A percentile compares a stretch with the other conserved stretches of the same genome.
These are phyloP conservation scores for Podochytrium sp. DNA, from an alignment of 192 early-diverging fungal species.

Conservation along the genomic window DNA sequence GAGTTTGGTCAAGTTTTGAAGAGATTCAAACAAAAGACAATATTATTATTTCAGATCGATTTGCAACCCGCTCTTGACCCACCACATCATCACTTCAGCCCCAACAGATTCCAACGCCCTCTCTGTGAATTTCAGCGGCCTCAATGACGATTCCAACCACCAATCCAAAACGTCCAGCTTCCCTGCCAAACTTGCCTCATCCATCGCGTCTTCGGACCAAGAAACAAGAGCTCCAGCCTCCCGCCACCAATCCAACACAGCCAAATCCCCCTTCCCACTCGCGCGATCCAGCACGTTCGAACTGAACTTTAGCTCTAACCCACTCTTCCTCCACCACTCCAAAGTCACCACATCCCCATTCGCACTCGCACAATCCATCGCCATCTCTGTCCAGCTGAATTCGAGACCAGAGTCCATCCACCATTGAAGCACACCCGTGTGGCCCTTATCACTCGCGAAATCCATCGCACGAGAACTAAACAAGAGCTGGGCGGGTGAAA, in stretches of 20 bases:
- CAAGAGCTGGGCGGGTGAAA: not conserved
- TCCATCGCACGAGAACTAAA: not conserved
- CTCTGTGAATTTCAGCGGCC: not conserved
- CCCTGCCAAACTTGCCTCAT: not conserved
- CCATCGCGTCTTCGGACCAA: not conserved
- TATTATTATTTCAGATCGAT: not conserved
- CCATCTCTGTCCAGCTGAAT: not conserved
- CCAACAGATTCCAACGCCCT: not conserved
- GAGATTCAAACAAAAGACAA: not conserved
- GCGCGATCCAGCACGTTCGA: not conserved
- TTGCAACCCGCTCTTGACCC: not conserved
- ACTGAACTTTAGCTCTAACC: not conserved
- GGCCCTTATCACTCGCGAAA: not conserved
- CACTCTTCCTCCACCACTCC: slow-evolving; percentile 18
- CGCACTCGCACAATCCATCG: slow-evolving; percentile 1
- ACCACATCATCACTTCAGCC: not conserved
- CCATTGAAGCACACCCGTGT: slow-evolving; percentile 9
- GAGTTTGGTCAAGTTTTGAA: not conserved
- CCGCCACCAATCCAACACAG: not conserved
- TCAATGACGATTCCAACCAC: not conserved
- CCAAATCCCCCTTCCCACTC: not conserved
- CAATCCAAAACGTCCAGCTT: not conserved
- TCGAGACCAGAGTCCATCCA: not conserved
- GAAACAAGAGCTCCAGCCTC: not conserved
- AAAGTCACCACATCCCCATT: not conserved